Evolutionary conservation across 352 stramenopile species (phyloP), one percentile per base, ranked within the genome.

Genomic region (Paralagenidium karlingii): DNA sequence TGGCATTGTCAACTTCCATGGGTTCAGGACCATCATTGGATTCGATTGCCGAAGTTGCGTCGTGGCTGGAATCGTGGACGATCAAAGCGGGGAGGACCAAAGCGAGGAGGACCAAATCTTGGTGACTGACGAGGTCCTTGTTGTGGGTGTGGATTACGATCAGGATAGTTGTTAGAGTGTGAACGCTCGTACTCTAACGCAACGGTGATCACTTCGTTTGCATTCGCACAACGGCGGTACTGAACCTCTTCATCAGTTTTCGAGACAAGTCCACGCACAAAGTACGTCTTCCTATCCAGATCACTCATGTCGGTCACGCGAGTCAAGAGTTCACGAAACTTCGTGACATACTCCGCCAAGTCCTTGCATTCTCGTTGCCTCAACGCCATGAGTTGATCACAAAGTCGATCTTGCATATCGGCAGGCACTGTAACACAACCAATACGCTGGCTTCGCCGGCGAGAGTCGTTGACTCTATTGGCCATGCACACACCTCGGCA

Each of bases 201-300:
- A 34, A 45, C 30, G 8, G 37, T 39, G 16, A 56, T 49, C 30
- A 45, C 38, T 24, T 49, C 18, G 5, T 41, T 42, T 22, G 59
- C 27, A 1, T 41, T 57, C 13, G 13, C 42, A 44, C 45, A 56
- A 22, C 39, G 40, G 29, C 38, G 44, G 30, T 59, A 63, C 34
- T 56, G 31, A 39, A 56, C 40, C 48, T 59, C 49, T 26, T 55
- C 37, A 13, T 39, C 34, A 16, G 34, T 54, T n/a, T 25, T 33
- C 25, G 20, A 34, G 5, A 41, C 18, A 1, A 60, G 24, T 38
- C 37, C 41, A 29, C 38, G 47, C 12, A 34, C 51, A 28, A 52
- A 60, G 33, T 44, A 49, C 38, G 38, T 60, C 13, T 55, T 43
- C 25, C 47, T 51, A 42, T 60, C 47, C 38, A 55, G 32, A 26